Base-by-base conservation (phyloP, 305 asterid genomes). In the Ilex paraguariensis region DNA sequence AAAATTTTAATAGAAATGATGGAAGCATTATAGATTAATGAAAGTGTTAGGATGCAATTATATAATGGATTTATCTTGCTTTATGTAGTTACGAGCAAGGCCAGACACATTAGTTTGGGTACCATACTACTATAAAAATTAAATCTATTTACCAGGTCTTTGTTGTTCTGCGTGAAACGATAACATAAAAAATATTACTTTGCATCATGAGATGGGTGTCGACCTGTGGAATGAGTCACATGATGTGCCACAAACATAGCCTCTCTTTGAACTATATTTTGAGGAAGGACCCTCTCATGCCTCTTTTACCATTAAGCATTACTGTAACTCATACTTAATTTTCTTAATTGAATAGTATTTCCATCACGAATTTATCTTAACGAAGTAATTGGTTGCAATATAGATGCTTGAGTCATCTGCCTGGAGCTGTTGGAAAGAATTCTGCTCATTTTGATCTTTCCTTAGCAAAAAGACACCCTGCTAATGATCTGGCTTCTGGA, bases 341-440 rank as follows among this genome's bases (percentile, higher is more conserved):
- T 16, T 52, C 28, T 52, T 14, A 21, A 56, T 56, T 10, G 42
- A 9, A 9, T 30, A 31, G 3, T 30, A 31, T 28, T 31, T 56
- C 42, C n/a, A 30, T 56, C 15, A 30, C 13, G 66, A 45, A 60
- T 65, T 62, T 63, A 62, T 60, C 62, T 31, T 67, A 61, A 59
- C 72, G 64, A 66, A 60, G 63, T 62, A 68, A 57, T 61, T 77
- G 52, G 61, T 62, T 69, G 71, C 45, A 69, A 59, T 69, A 70
- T 59, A 94, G 99, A 95, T 94, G 99, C 84, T 80, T 94, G 75
- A 88, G 84, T 73, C 91, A 86, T 79, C 83, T 94, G 72, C 99
- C 99, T 65, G 90, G 66, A 66, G 99, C 99, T 66, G 96, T 94
- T 75, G 99, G 97, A 65, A 88, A 80, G 54, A 75, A 77, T 77